phyloP scores from a whole-genome alignment of 129 eudicot species.

The Lonicera japonica region DNA sequence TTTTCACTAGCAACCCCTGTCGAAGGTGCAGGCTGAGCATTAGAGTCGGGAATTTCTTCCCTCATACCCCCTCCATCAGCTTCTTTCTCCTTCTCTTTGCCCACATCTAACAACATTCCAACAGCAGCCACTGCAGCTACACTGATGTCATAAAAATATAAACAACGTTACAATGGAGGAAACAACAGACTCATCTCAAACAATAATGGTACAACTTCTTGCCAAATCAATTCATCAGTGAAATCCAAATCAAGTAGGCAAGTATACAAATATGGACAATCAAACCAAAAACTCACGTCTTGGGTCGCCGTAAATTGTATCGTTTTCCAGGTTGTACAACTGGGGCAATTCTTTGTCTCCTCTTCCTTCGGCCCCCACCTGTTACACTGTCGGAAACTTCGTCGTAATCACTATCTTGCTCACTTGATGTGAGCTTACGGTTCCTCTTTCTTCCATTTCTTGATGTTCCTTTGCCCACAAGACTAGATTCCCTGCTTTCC shows the following conservation, averaged over 20 bases:
- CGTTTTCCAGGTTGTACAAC: constrained; percentile 52
- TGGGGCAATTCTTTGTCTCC: constrained; percentile 53
- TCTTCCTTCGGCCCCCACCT: constrained; percentile 52
- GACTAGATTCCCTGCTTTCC: constrained; percentile 44
- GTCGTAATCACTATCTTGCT: constrained; percentile 35
- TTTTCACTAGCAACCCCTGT: constrained; percentile 39
- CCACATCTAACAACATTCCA: constrained; percentile 36
- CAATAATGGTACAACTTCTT: neutral
- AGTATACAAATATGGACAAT: no score
- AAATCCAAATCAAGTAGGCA: neutral
- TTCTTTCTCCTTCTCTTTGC: constrained; percentile 35
- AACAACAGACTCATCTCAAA: neutral
- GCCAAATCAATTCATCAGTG: no score
- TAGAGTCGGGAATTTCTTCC: constrained; percentile 30
- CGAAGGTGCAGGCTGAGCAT: constrained; percentile 27
- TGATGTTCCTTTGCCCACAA: constrained; percentile 19
- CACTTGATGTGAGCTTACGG: constrained; percentile 35
- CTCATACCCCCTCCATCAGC: constrained; percentile 26
- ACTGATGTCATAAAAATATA: constrained; percentile 24
- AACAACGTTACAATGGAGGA: constrained; percentile 4
- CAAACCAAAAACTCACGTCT: constrained; percentile 40
- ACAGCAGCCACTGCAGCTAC: constrained; percentile 34
- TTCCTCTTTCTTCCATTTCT: constrained; percentile 52
- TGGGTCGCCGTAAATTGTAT: constrained; percentile 72
- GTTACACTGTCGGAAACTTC: constrained; percentile 56